Evolutionary conservation across 768 basidiomycete species (phyloP).

Genomic region (Leccinum sublutescens): DNA sequence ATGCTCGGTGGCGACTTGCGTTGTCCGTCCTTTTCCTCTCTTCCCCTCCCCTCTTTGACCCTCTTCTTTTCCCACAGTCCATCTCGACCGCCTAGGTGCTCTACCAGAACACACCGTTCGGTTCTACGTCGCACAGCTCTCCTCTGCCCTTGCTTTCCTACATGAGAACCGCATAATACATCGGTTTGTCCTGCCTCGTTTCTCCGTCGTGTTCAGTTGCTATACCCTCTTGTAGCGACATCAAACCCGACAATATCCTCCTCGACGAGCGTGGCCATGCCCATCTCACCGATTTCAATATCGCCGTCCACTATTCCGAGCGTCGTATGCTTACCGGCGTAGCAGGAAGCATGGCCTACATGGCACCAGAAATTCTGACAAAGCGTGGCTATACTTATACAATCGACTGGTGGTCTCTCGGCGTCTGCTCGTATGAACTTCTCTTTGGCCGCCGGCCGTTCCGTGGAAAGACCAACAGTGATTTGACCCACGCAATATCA

Average conservation of each 20-base stretch:
- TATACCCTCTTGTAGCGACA: slow-evolving; percentile 53
- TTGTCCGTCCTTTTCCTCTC: slow-evolving; percentile 50
- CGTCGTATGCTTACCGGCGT: slow-evolving; percentile 83
- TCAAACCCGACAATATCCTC: slow-evolving; percentile 98
- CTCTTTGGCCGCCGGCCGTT: slow-evolving; percentile 91
- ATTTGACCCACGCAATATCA: slow-evolving; percentile 88
- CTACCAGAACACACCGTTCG: slow-evolving; percentile 76
- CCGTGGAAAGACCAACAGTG: slow-evolving; percentile 89
- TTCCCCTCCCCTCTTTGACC: not conserved
- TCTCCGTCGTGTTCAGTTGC: too few species aligned
- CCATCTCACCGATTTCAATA: slow-evolving; percentile 97
- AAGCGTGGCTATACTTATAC: slow-evolving; percentile 94
- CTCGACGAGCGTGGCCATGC: slow-evolving; percentile 95
- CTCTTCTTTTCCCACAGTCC: slow-evolving; percentile 50
- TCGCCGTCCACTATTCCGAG: slow-evolving; percentile 94
- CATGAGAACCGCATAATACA: slow-evolving; percentile 96
- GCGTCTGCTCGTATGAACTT: slow-evolving; percentile 90
- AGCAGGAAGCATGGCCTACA: slow-evolving; percentile 98
- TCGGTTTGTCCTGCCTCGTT: slow-evolving; percentile 55
- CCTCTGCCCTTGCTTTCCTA: slow-evolving; percentile 84
- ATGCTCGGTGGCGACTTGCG: slow-evolving; percentile 96
- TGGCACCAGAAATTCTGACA: slow-evolving; percentile 88
- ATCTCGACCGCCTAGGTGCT: slow-evolving; percentile 77
- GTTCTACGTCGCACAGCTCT: slow-evolving; percentile 88
- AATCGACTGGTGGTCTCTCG: slow-evolving; percentile 97